Conservation (phyloP, 176 grass and related monocot genomes). For the Carex littledalei region DNA sequence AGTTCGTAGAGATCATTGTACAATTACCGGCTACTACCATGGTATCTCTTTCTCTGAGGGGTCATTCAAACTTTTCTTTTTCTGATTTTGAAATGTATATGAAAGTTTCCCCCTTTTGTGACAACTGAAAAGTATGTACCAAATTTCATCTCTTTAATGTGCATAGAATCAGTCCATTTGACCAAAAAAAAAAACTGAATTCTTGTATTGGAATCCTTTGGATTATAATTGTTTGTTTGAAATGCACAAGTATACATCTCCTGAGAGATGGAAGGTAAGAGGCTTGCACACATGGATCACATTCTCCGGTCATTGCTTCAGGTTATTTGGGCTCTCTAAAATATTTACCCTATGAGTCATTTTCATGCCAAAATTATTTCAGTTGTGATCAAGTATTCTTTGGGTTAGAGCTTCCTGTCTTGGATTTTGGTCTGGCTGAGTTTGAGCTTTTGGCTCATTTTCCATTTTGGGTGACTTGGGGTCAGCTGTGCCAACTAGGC, state of each 20-base stretch:
- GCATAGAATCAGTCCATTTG: background rate
- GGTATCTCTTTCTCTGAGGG: background rate
- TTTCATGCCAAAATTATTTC: background rate
- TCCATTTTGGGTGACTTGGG: background rate
- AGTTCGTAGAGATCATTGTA: background rate
- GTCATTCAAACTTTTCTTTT: background rate
- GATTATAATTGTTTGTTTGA: background rate
- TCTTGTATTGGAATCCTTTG: background rate
- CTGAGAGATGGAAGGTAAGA: background rate
- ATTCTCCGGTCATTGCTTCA: background rate
- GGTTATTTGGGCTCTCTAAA: background rate
- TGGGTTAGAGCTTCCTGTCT: background rate
- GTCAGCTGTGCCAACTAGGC: background rate
- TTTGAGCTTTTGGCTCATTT: background rate
- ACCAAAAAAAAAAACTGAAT: background rate
- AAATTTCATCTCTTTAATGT: background rate
- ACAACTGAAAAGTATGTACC: background rate
- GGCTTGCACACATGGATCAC: background rate
- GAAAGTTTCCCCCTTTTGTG: background rate
- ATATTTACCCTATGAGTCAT: background rate
- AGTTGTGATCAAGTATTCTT: background rate
- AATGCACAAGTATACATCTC: background rate
- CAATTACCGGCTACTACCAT: background rate
- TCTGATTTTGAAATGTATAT: constrained; percentile 14
- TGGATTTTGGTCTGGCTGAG: background rate